Base-by-base conservation (phyloP, 441 rosid genomes). In the Lepidium campestre region DNA sequence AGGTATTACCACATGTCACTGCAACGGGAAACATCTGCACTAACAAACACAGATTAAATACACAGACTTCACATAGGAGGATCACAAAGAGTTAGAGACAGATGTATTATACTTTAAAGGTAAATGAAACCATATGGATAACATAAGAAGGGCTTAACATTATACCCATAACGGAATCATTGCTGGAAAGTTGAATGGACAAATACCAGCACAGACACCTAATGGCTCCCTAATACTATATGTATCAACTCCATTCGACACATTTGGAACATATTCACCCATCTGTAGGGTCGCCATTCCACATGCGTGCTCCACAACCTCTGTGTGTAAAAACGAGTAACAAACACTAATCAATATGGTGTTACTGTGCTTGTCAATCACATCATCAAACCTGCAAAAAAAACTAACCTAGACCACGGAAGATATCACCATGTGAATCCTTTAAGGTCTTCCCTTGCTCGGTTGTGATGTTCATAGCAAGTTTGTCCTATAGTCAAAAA, bases 161-260 rank as follows among this genome's bases (percentile, higher is more conserved):
- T 64, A 52, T 79, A 90, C 98, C 98, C 98, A 92, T 77, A 92
- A 83, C 34, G 98, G 98, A 75, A 92, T 92, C 98, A 92, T 90
- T 19, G 98, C 98, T 12, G 98, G 97, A 66, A 92, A 92, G 83
- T 93, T 93, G 81, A 90, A 93, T 41, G 98, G 97, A 57, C 97
- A 93, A 62, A 93, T 88, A 41, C 97, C 98, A 46, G 98, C 98
- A 76, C 97, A 92, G 37, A 93, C 92, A 57, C 97, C 98, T 19
- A 93, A 86, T 6, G 98, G 97, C 78, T 88, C 98, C 75, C 97
- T 84, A 41, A 88, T 27, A 76, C 98, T 88, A 69, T 75, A 92
- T 0, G 98, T 90, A 78, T 92, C 98, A 35, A 92, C 86, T 78
- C 98, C 97, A 78, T 75, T 88, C n/a, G 96, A 78, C 22, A 88